phyloP scores from a whole-genome alignment of 371 early-diverging fungal species.

The Mortierella sp. region DNA sequence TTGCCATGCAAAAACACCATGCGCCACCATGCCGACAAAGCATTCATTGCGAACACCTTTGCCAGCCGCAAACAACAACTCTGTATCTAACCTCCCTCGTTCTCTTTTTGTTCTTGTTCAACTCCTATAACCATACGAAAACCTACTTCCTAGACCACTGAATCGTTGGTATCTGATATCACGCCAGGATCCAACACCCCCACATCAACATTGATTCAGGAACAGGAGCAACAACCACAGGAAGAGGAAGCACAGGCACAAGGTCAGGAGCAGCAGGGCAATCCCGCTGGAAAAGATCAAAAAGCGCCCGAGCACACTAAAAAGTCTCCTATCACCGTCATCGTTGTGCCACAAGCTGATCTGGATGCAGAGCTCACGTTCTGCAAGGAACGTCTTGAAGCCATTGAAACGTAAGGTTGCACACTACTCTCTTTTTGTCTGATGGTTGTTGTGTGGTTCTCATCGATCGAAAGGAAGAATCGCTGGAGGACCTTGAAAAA shows the following conservation, averaged over 20 bases:
- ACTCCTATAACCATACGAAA: neutral
- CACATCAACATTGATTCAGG: neutral
- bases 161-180: slow-evolving; percentile 4
- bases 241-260: neutral
- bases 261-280: slow-evolving; percentile 10
- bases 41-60: neutral
- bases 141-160: neutral
- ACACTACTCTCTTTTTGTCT: neutral
- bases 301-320: slow-evolving; percentile 4
- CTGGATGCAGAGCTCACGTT: slow-evolving; percentile 34
- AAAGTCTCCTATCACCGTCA: neutral
- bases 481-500: neutral
- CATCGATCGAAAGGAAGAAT: neutral
- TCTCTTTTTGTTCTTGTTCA: neutral
- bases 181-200: neutral
- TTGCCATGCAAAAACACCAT: neutral
- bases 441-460: slow-evolving; percentile 4
- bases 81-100: neutral
- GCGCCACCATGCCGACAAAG: neutral
- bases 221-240: neutral
- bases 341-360: slow-evolving; percentile 10
- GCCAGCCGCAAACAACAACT: neutral
- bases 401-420: slow-evolving; percentile 36
- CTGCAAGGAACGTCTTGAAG: slow-evolving; percentile 36
- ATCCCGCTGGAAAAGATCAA: neutral